Evolutionary conservation across 2,329 filamentous ascomycete genomes (phyloP), one percentile per base, ranked within the genome.

Genomic region (Aaosphaeria pasadenensis): DNA sequence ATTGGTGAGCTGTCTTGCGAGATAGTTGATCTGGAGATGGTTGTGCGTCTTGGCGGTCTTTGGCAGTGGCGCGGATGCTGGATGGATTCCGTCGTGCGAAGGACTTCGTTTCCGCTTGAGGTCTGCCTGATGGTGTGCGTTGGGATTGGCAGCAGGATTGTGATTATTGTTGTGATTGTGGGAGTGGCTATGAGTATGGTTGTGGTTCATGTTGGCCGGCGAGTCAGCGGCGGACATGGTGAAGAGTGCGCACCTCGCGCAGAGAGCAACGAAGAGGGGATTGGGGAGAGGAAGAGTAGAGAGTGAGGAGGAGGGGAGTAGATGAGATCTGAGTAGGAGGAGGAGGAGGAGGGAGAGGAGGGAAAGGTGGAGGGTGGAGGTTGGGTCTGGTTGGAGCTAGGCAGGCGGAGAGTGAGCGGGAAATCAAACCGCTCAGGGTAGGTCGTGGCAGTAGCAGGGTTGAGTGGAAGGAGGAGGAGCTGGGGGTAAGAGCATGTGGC

Each of bases 11-110:
- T 85, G 82, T 39, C 83, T 77, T 44, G 82, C 82, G 46, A 86
- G 80, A 57, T 86, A 86, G 69, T 86, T 86, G 71, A 86, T 86
- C 66, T 85, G 82, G 40, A 86, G 73, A 59, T 84, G 82, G 64
- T 80, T 81, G 62, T 74, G 76, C 44, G 73, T 79, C 68, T 81
- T 83, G 62, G 72, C 74, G 46, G 74, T 64, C 66, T 83, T 85
- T 58, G 77, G 67, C 11, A 70, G 58, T 35, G 70, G 70, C 50
- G 63, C 64, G 48, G 66, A 52, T 45, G 62, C 57, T 48, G 61
- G 52, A 56, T 66, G 65, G 44, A 65, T 46, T 33, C 57, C 54
- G 30, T 71, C 67, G 52, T 70, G 59, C 55, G 69, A 71, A 11
- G 67, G 69, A 55, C 72, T 76, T 44, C 75, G 66, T 58, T 77